phyloP scores from a whole-genome alignment of 179 eudicot species.

The Silene vulgaris region DNA sequence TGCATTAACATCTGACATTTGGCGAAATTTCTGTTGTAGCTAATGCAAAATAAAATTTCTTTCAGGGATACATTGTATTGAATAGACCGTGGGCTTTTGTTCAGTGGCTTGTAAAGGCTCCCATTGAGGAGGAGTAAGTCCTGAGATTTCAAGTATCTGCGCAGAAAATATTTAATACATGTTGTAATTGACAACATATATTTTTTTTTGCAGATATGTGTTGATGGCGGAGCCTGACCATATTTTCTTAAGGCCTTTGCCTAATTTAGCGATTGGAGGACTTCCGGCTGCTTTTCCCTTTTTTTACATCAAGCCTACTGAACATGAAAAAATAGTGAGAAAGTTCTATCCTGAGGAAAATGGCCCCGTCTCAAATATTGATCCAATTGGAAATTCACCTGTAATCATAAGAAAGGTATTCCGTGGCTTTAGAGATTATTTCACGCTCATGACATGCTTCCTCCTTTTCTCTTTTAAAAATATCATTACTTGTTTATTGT shows the following conservation, averaged over 20 bases:
- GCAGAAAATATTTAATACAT: neutral
- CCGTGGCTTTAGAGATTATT: neutral
- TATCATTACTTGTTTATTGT: neutral
- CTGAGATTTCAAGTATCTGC: conserved; percentile 10
- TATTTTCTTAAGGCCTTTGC: conserved; percentile 67
- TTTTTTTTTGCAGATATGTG: conserved; percentile 47
- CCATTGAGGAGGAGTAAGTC: conserved; percentile 83
- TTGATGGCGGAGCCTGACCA: conserved; percentile 94
- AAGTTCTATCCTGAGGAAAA: conserved; percentile 60
- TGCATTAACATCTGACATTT: conserved; percentile 1
- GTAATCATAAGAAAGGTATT: conserved; percentile 72
- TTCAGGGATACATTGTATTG: conserved; percentile 83
- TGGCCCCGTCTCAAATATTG: conserved; percentile 68
- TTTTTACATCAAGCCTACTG: conserved; percentile 71
- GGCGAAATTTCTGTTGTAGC: neutral
- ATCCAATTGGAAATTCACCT: conserved; percentile 93
- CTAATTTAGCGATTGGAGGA: conserved; percentile 61
- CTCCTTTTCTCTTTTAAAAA: neutral
- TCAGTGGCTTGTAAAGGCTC: conserved; percentile 80
- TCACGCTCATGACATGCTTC: neutral
- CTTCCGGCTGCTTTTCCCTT: conserved; percentile 77
- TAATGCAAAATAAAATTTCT: conserved; percentile 6
- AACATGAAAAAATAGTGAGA: conserved; percentile 54
- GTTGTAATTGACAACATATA: neutral
- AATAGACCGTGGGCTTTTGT: conserved; percentile 98